Evolutionary conservation across 441 rosid genomes (phyloP).

Genomic region (Cnidoscolus chayamansa): DNA sequence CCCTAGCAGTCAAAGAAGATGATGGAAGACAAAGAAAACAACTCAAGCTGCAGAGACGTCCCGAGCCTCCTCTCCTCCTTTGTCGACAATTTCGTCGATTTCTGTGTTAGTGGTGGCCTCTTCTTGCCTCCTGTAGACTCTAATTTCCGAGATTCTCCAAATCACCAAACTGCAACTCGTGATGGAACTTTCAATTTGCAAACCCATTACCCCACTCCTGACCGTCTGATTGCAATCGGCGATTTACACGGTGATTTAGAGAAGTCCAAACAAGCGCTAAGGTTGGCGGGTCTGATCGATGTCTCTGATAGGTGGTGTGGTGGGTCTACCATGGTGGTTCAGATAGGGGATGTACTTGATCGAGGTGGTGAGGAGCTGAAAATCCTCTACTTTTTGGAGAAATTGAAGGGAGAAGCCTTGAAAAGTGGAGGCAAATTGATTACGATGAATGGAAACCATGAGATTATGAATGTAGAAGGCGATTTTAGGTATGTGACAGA

Average conservation of each 20-base stretch:
- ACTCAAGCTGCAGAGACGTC: conserved; percentile 38
- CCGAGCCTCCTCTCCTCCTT: conserved; percentile 62
- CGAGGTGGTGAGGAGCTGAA: conserved; percentile 77
- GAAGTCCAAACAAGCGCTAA: conserved; percentile 59
- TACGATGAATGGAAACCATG: conserved; percentile 89
- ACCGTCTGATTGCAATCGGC: conserved; percentile 73
- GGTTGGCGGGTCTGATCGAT: conserved; percentile 68
- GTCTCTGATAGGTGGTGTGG: conserved; percentile 59
- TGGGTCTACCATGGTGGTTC: conserved; percentile 67
- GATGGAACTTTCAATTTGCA: conserved; percentile 16
- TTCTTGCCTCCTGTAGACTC: conserved; percentile 42
- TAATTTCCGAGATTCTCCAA: conserved; percentile 2
- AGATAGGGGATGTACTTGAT: conserved; percentile 76
- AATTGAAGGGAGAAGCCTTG: conserved; percentile 61
- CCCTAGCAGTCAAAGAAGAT: neutral
- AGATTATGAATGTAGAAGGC: conserved; percentile 82
- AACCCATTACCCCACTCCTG: conserved; percentile 42
- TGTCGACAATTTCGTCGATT: conserved; percentile 77
- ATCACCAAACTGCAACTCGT: conserved; percentile 15
- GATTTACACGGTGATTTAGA: conserved; percentile 84
- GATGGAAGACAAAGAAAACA: conserved; percentile 9
- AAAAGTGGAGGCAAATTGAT: conserved; percentile 56
- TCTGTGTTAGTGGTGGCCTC: conserved; percentile 54
- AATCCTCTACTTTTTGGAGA: conserved; percentile 72
- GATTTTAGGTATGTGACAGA: conserved; percentile 70